Conservation (phyloP, 108 stramenopile species). For the Nitzschia inconspicua region DNA sequence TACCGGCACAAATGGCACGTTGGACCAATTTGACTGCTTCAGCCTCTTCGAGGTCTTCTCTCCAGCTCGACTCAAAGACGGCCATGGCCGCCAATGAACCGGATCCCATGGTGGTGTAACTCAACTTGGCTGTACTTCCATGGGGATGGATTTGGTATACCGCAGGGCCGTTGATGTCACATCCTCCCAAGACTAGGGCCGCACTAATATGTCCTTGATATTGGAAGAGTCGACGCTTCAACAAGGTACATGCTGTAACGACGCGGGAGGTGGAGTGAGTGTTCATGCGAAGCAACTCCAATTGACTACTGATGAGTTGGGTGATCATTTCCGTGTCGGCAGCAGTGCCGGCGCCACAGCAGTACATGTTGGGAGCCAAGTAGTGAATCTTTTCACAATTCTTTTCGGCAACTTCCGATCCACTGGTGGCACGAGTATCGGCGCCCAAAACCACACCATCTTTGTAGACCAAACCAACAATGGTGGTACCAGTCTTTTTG, state of each 20-base stretch:
- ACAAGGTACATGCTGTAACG: conserved; percentile 93
- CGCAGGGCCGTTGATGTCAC: conserved; percentile 90
- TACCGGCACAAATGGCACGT: conserved; percentile 91
- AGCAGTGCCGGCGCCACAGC: conserved; percentile 99
- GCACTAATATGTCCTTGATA: conserved; percentile 97
- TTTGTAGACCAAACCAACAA: conserved; percentile 89
- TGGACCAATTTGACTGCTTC: conserved; percentile 92
- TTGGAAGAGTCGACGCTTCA: conserved; percentile 94
- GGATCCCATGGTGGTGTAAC: conserved; percentile 99
- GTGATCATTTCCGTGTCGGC: conserved; percentile 99
- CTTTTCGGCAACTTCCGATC: conserved; percentile 95
- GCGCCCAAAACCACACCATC: conserved; percentile 97
- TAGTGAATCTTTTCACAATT: conserved; percentile 99
- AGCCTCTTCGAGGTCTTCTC: conserved; percentile 84
- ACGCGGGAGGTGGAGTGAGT: conserved; percentile 81
- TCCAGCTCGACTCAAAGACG: conserved; percentile 91
- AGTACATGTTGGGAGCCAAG: conserved; percentile 98
- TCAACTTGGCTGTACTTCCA: conserved; percentile 92
- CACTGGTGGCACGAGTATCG: conserved; percentile 96
- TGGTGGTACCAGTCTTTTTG: conserved; percentile 94
- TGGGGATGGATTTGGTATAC: conserved; percentile 97
- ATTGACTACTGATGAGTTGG: conserved; percentile 83
- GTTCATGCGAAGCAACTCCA: conserved; percentile 95
- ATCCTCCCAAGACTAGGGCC: conserved; percentile 95
- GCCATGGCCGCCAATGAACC: conserved; percentile 98